Evolutionary conservation across 345 rosid genomes (phyloP).

Genomic region (Salix viminalis): DNA sequence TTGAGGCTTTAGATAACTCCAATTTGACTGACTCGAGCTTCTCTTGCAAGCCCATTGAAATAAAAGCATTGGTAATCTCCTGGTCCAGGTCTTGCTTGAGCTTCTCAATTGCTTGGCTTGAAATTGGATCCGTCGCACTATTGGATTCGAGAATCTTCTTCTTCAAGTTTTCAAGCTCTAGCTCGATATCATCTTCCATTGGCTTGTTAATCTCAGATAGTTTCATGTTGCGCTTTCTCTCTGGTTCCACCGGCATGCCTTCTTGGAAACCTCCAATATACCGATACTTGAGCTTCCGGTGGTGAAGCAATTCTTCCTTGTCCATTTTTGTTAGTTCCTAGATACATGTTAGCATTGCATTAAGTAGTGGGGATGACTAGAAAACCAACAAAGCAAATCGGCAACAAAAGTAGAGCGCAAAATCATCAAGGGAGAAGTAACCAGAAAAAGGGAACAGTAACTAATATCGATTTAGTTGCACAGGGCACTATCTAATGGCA

Average conservation of each 20-base stretch:
- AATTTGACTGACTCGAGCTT: conserved; percentile 28
- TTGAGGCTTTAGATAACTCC: conserved; percentile 28
- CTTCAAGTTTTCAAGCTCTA: conserved; percentile 22
- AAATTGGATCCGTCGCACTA: conserved; percentile 15
- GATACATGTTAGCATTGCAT: not conserved
- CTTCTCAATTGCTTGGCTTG: conserved; percentile 23
- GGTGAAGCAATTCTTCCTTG: conserved; percentile 18
- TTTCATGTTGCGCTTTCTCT: conserved; percentile 26
- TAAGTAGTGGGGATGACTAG: conserved; percentile 7
- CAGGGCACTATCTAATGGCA: too few species aligned
- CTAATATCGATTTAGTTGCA: too few species aligned
- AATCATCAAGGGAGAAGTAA: not conserved
- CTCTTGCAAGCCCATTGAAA: conserved; percentile 36
- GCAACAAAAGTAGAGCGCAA: not conserved
- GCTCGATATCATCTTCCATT: conserved; percentile 21
- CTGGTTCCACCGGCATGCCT: conserved; percentile 18
- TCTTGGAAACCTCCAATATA: conserved; percentile 35
- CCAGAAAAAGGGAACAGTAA: not conserved
- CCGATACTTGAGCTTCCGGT: conserved; percentile 23
- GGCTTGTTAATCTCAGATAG: conserved; percentile 28
- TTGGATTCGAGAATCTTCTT: conserved; percentile 18
- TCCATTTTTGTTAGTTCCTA: conserved; percentile 30
- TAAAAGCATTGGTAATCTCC: conserved; percentile 29
- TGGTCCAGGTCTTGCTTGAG: conserved; percentile 26
- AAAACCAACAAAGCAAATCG: conserved; percentile 7